Base-by-base conservation (phyloP, 148 eudicot species). In the Rhododendron henanense region DNA sequence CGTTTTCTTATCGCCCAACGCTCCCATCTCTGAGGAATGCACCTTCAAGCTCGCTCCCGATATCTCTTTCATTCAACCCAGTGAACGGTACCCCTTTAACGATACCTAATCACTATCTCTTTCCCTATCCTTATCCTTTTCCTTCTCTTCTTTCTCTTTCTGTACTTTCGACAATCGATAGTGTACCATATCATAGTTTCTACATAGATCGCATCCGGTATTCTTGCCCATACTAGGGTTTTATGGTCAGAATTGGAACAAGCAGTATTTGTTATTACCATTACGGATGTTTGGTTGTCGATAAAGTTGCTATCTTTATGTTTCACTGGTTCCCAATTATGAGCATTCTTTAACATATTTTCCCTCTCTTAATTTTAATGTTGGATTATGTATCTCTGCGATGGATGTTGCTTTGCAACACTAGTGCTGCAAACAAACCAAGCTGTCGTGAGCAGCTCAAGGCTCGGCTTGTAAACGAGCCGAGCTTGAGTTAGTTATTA, bases 11-110 rank as follows among this genome's bases (percentile, higher is more conserved):
- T 88, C 93, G 28, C 89, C 94, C 15, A 92, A 93, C 25, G 90
- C 94, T 10, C 92, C 93, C 2, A 74, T 91, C 77, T 89, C 96
- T 47, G 90, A 88, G 39, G 88, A 84, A 33, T 85, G 87, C 39
- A 89, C 98, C 71, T 97, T 95, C 91, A 95, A 90, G 87, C 98
- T 97, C 85, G 99, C 99, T 50, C 88, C 98, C 13, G 99, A 97
- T 85, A 78, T 97, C 83, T 92, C 96, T 48, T 94, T 94, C 89
- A 83, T 95, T 71, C 84, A 93, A 65, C 92, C 94, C 87, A 90
- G 92, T 85, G 96, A 97, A 89, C 89, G 96, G 99, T 94, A 74
- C 15, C 16, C 76, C 71, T 2, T n/a, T 41, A 4, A 45, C 13
- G 48, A 55, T 55, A 28, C 44, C 59, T 11, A 28, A 45, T 73